Conservation (phyloP, 768 basidiomycete species). For the Macrolepiota fuliginosa region DNA sequence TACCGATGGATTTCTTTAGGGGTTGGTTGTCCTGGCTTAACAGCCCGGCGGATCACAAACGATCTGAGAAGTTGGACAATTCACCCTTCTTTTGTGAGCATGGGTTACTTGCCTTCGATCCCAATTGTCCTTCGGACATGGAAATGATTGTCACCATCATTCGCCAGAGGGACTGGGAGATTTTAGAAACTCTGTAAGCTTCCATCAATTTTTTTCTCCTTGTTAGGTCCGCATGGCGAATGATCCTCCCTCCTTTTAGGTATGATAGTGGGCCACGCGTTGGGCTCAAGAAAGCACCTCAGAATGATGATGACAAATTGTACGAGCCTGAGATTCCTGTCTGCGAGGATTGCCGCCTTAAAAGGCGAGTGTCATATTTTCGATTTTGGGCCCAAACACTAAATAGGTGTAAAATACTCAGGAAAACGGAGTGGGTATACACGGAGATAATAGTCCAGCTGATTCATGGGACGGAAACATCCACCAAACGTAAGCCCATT, state of each 20-base stretch:
- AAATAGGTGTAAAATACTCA: constrained; percentile 19
- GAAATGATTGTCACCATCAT: constrained; percentile 57
- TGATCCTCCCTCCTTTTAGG: constrained; percentile 29
- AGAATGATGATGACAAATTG: constrained; percentile 24
- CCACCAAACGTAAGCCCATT: constrained; percentile 15
- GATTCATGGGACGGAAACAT: constrained; percentile 17
- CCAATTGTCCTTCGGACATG: constrained; percentile 57
- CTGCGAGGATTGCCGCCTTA: constrained; percentile 59
- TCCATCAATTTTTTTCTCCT: background rate
- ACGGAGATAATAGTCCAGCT: constrained; percentile 63
- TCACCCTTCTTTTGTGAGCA: constrained; percentile 67
- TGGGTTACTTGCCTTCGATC: constrained; percentile 59
- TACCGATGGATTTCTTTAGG: constrained; percentile 61
- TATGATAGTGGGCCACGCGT: constrained; percentile 59
- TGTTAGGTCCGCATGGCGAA: constrained; percentile 13
- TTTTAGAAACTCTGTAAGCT: constrained; percentile 54
- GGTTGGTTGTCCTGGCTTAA: constrained; percentile 71
- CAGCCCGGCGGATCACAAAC: constrained; percentile 48
- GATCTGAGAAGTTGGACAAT: constrained; percentile 67
- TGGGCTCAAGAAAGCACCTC: constrained; percentile 22
- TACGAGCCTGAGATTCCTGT: constrained; percentile 52
- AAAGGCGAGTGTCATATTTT: constrained; percentile 38
- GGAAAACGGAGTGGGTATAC: constrained; percentile 54
- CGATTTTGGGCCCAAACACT: constrained; percentile 4
- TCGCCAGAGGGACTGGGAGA: constrained; percentile 62